Base-by-base conservation (phyloP, 768 basidiomycete genomes). In the Lanmaoa rubissima region DNA sequence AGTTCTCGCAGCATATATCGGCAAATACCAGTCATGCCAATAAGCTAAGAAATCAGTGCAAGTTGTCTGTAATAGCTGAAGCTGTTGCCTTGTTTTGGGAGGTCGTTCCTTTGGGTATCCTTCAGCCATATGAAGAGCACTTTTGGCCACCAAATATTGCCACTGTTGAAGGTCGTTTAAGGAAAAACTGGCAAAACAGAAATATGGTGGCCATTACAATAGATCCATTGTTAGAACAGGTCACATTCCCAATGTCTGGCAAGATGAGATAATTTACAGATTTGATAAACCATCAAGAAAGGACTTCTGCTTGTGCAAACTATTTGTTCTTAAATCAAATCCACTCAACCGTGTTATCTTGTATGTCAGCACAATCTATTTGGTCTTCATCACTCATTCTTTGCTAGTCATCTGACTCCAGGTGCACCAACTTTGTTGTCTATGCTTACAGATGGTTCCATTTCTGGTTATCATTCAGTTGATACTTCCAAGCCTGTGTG, bases 51-150 rank as follows among this genome's bases (percentile, higher is more conserved):
- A 65, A 74, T 35, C 84, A 92, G 21, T 91, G 91, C 74, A 97
- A 97, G 74, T 78, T 96, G 17, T 80, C 84, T 52, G 82, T 94
- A 21, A 82, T 94, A 50, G 82, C 87, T 1, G 81, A 88, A 60
- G 85, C 88, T 2, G 76, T 84, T 11, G 76, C 84, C 17, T 61
- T 79, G 0, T 73, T 79, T 51, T 54, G 60, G 11, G 63, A 73
- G 45, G 69, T 78, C 3, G 54, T 87, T 12, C 75, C 78, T 2
- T 61, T 71, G 3, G 48, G 58, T 1, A 26, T 17, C 5, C 73
- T 88, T 7, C 70, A 76, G 32, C 91, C 91, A 0, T 87, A 82
- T 67, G 68, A 71, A 10, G 64, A 78, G 0, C 82, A 90, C 65
- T 93, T 93, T 69, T 82, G 85, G 70, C 90, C 89, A 1, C 58